These are phyloP conservation scores for Penicillium canescens DNA, from an alignment of 495 filamentous ascomycete genomes.

Conservation along the genomic window DNA sequence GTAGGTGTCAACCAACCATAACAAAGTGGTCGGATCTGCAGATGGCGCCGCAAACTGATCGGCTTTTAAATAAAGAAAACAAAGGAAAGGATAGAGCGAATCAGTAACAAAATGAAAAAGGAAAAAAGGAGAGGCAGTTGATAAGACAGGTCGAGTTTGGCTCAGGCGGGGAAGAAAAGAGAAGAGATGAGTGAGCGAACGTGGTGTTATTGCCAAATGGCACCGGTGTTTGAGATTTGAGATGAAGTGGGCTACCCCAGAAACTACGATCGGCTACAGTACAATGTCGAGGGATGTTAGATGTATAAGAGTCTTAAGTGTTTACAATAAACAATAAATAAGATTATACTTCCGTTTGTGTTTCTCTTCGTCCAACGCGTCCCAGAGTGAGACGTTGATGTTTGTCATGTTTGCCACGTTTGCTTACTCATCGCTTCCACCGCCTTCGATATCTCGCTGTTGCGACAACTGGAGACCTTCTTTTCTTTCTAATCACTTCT, in stretches of 20 bases:
- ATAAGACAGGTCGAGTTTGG: slow-evolving; percentile 14
- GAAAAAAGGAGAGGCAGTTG: slow-evolving; percentile 4
- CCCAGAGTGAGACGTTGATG: slow-evolving; percentile 3
- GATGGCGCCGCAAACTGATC: slow-evolving; percentile 9
- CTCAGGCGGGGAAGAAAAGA: slow-evolving; percentile 27
- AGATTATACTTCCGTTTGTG: slow-evolving; percentile 8
- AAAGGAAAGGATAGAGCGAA: slow-evolving; percentile 12
- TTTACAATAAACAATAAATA: not conserved
- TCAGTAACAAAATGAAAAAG: slow-evolving; percentile 10
- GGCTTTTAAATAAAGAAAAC: slow-evolving; percentile 13
- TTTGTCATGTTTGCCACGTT: slow-evolving; percentile 25
- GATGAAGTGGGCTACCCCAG: too few species aligned
- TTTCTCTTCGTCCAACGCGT: slow-evolving; percentile 15
- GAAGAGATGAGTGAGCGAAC: slow-evolving; percentile 18
- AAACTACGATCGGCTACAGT: not conserved
- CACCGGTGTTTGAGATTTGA: slow-evolving; percentile 20
- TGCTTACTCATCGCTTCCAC: slow-evolving; percentile 9
- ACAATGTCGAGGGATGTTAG: not conserved
- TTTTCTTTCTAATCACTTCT: not conserved
- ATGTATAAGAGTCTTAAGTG: too few species aligned
- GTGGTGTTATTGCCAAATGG: slow-evolving; percentile 22
- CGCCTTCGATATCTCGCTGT: slow-evolving; percentile 4
- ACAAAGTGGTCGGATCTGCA: slow-evolving; percentile 22
- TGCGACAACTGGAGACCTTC: too few species aligned
- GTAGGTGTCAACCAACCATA: slow-evolving; percentile 23